These are phyloP conservation scores for Vitis hybrid DNA, from an alignment of 177 flowering plant species.

Conservation along the genomic window DNA sequence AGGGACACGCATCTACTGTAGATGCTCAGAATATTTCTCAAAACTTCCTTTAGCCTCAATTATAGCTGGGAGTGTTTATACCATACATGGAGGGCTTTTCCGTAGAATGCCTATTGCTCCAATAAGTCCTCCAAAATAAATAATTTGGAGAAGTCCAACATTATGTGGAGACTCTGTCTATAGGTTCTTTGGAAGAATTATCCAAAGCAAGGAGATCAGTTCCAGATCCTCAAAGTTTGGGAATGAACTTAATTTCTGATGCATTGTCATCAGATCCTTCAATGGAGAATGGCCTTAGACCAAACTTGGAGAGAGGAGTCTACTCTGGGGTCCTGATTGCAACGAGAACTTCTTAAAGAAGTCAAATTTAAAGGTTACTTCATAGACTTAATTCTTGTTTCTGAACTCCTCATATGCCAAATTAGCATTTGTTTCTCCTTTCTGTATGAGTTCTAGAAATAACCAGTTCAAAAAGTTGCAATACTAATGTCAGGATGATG, in stretches of 20 bases:
- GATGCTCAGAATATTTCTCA: constrained; percentile 20
- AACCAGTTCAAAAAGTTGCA: too few species aligned
- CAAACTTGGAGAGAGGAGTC: constrained; percentile 8
- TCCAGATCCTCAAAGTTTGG: constrained; percentile 14
- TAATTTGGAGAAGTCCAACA: neutral
- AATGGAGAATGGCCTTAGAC: constrained; percentile 17
- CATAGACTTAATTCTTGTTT: too few species aligned
- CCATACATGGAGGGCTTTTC: constrained; percentile 31
- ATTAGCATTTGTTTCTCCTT: neutral
- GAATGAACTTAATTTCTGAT: constrained; percentile 17
- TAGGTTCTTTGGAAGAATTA: constrained; percentile 25
- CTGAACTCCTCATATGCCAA: too few species aligned
- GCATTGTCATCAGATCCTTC: constrained; percentile 30
- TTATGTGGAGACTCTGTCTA: constrained; percentile 1
- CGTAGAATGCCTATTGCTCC: constrained; percentile 1
- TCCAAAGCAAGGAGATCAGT: constrained; percentile 16
- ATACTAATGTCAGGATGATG: neutral
- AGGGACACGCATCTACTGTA: constrained; percentile 15
- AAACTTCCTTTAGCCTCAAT: constrained; percentile 27
- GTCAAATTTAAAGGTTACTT: constrained; percentile 23
- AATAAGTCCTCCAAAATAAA: too few species aligned
- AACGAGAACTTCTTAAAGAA: constrained; percentile 24
- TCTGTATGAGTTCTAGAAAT: neutral
- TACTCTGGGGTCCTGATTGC: constrained; percentile 34
- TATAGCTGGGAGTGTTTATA: constrained; percentile 18